phyloP scores from a whole-genome alignment of 495 filamentous ascomycete species.

The Xeromyces bisporus region DNA sequence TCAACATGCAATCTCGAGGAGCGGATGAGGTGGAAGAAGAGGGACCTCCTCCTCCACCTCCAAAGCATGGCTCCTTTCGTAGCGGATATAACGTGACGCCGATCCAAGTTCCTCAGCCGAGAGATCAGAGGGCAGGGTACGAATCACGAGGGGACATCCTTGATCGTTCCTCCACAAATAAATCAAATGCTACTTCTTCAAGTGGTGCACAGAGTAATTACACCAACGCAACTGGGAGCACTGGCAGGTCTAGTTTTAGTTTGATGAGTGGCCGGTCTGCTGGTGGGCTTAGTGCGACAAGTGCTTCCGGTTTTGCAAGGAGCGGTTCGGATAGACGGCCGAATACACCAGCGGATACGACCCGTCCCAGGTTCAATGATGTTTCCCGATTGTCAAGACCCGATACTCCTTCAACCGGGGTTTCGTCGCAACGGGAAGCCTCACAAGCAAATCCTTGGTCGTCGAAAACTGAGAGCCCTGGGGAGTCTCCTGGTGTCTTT shows the following conservation, averaged over 20 bases:
- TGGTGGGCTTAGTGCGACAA: slow-evolving; percentile 81
- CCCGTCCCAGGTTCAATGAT: slow-evolving; percentile 27
- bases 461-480: slow-evolving; percentile 13
- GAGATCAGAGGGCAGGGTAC: slow-evolving; percentile 63
- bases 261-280: slow-evolving; percentile 89
- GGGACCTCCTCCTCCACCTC: slow-evolving; percentile 40
- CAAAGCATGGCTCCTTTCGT: slow-evolving; percentile 38
- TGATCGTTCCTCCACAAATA: slow-evolving; percentile 67
- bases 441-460: slow-evolving; percentile 33
- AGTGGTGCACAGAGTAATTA: slow-evolving; percentile 50
- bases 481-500: slow-evolving; percentile 38
- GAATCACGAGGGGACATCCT: slow-evolving; percentile 57
- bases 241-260: slow-evolving; percentile 62
- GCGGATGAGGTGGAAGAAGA: slow-evolving; percentile 29
- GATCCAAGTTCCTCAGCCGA: slow-evolving; percentile 22
- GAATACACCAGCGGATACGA: slow-evolving; percentile 33
- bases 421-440: slow-evolving; percentile 43
- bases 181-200: slow-evolving; percentile 62
- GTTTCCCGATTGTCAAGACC: slow-evolving; percentile 32
- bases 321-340: slow-evolving; percentile 38
- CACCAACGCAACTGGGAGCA: slow-evolving; percentile 57
- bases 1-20: slow-evolving; percentile 19
- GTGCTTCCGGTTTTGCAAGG: slow-evolving; percentile 78
- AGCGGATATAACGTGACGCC: slow-evolving; percentile 30
- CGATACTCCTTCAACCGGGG: slow-evolving; percentile 55